Evolutionary conservation across 192 early-diverging fungal species (phyloP), one percentile per base, ranked within the genome.

Genomic region (Pilaira anomala): DNA sequence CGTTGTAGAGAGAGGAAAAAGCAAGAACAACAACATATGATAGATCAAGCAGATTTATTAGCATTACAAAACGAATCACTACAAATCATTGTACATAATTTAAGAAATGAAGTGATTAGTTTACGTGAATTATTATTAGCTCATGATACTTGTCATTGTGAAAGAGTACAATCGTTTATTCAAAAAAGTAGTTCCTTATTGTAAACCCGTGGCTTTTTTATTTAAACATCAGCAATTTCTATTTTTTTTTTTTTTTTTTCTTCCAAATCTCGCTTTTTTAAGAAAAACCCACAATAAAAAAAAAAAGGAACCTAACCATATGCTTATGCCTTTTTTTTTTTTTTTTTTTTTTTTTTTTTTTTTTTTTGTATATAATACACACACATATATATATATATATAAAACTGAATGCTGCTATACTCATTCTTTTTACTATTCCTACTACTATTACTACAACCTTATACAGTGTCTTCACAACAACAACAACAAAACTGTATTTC

Each of bases 121-220:
- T 16, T 70, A 22, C 54, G 56, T 29, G 56, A 59, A 8, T 45
- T 64, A 22, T 36, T 70, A 2, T 26, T 70, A 7, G 55, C 68
- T 14, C 62, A 70, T 30, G 60, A 62, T 13, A 57, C 24, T 1
- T 70, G 68, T 28, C 44, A 56, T 22, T 70, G 68, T 33, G 62
- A 65, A 26, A 28, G 55, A 25, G 49, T 65, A 36, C 33, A 36
- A 6, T 36, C 33, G 33, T 36, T 36, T 36, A 36, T 36, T 36
- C 33, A 36, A 36, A 36, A 36, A 36, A 36, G 33, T 36, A 36
- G 33, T 36, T 36, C 33, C 33, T 36, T 36, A 36, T 36, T 57
- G 22, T 57, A 57, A 41, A 18, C 26, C 11, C 3, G 13, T 12
- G 21, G n/a, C 55, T 42, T 33, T 14, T 29, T 33, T 18, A n/a